Evolutionary conservation across 2,329 filamentous ascomycete genomes (phyloP).

Genomic region (Curvularia hawaiiensis): DNA sequence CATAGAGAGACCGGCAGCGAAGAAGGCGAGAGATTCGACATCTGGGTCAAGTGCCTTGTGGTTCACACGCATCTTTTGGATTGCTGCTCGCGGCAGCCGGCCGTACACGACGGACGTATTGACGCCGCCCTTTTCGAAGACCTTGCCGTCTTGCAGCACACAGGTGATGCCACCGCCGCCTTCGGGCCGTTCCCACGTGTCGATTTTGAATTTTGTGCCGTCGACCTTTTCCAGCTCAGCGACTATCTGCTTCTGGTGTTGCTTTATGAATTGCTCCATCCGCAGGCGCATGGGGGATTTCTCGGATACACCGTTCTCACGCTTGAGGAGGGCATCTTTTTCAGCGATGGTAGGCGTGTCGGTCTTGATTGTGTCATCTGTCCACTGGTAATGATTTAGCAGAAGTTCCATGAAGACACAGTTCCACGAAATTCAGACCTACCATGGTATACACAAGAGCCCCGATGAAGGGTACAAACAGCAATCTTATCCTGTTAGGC

Average conservation of each 20-base stretch:
- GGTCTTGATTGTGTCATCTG: conserved; percentile 49
- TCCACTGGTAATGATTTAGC: conserved; percentile 31
- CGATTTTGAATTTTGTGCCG: conserved; percentile 77
- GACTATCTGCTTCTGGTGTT: conserved; percentile 89
- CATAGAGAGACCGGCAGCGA: conserved; percentile 89
- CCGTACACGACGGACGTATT: conserved; percentile 97
- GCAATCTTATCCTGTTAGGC: conserved; percentile 50
- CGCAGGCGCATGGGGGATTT: conserved; percentile 94
- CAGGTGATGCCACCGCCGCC: conserved; percentile 94
- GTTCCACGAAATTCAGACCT: conserved; percentile 20
- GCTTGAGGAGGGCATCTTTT: conserved; percentile 79
- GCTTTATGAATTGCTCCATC: conserved; percentile 96
- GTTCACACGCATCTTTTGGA: conserved; percentile 82
- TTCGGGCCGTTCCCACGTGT: conserved; percentile 85
- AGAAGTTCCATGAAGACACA: no score
- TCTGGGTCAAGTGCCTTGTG: conserved; percentile 86
- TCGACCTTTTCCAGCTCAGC: conserved; percentile 82
- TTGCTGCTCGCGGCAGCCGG: conserved; percentile 81
- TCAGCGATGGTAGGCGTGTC: conserved; percentile 79
- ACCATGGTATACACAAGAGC: conserved; percentile 66
- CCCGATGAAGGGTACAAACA: conserved; percentile 57
- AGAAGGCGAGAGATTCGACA: conserved; percentile 88
- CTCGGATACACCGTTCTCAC: conserved; percentile 73
- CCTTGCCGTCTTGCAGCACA: conserved; percentile 92
- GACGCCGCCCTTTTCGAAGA: conserved; percentile 97